Percentiles rank a stretch among this genome's conserved stretches.
Conservation (phyloP, 257 asterid genomes). For the Osmanthus fragrans region DNA sequence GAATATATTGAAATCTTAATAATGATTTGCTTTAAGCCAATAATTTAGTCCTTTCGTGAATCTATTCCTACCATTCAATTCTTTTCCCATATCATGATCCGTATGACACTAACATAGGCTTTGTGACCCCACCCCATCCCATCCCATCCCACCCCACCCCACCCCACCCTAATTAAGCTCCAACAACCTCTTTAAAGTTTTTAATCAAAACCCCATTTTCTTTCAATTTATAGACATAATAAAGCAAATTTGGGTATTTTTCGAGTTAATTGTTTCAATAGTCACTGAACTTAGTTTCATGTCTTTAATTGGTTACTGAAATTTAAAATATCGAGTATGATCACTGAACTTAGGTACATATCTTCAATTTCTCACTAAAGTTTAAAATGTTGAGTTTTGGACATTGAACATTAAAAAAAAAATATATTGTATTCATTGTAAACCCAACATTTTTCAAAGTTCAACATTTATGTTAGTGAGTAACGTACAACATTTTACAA, state of each 20-base stretch:
- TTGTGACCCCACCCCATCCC: not conserved
- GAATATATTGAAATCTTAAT: not conserved
- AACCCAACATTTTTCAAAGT: too few relatives aligned
- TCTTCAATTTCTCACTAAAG: too few relatives aligned
- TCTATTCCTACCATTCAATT: constrained; percentile 10
- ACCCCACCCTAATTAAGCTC: not conserved
- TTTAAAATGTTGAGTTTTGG: too few relatives aligned
- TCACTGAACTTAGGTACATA: too few relatives aligned
- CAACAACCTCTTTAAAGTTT: not conserved
- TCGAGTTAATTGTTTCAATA: too few relatives aligned
- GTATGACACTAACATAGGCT: constrained; percentile 12
- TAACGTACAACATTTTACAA: too few relatives aligned
- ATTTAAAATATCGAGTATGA: too few relatives aligned
- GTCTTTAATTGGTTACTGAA: too few relatives aligned
- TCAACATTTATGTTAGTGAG: too few relatives aligned
- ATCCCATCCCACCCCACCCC: not conserved
- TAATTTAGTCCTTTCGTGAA: not conserved
- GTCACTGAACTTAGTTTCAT: too few relatives aligned
- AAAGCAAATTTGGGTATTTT: not conserved
- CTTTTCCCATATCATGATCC: not conserved
- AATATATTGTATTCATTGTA: too few relatives aligned
- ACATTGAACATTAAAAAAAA: too few relatives aligned
- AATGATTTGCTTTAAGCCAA: not conserved
- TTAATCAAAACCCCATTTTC: not conserved
- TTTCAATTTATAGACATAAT: constrained; percentile 1